phyloP scores from a whole-genome alignment of 768 basidiomycete species.

The Amanita polypyramis region DNA sequence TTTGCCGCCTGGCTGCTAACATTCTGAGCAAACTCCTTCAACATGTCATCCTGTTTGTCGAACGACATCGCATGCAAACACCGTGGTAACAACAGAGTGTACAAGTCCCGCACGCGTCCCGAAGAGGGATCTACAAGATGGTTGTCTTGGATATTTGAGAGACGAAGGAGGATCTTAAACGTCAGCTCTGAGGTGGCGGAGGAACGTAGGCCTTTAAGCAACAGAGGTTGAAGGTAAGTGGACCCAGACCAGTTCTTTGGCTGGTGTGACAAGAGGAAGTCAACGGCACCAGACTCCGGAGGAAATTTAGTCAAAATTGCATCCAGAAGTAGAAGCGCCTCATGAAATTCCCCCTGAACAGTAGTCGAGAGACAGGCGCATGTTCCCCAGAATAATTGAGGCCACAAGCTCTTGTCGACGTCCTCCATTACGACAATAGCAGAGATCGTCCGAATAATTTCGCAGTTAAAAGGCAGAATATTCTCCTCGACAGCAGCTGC shows the following conservation, averaged over 20 bases:
- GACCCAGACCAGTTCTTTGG: constrained; percentile 65
- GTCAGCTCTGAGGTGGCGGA: constrained; percentile 57
- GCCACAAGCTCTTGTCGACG: constrained; percentile 51
- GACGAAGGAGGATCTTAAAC: constrained; percentile 52
- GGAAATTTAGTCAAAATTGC: constrained; percentile 59
- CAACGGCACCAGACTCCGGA: constrained; percentile 53
- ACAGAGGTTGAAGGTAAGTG: constrained; percentile 53
- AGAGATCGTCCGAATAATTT: constrained; percentile 69
- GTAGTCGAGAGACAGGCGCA: constrained; percentile 76
- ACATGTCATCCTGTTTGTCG: constrained; percentile 44
- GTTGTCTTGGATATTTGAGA: constrained; percentile 50
- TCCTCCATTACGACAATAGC: constrained; percentile 46
- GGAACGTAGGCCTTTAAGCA: constrained; percentile 75
- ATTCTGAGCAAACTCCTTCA: constrained; percentile 64
- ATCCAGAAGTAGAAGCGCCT: constrained; percentile 55
- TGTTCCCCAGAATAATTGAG: constrained; percentile 83
- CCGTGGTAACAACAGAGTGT: constrained; percentile 79
- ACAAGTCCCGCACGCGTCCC: constrained; percentile 71
- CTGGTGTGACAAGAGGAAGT: constrained; percentile 56
- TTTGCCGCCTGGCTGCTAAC: constrained; percentile 61
- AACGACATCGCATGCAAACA: constrained; percentile 71
- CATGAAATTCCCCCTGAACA: constrained; percentile 68
- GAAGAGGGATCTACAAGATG: constrained; percentile 62
- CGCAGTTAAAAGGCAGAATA: constrained; percentile 74
- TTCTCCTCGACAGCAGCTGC: constrained; percentile 58